Evolutionary conservation across 1,284 basidiomycete genomes (phyloP), one percentile per base, ranked within the genome.

Genomic region (Leccinum solheimii): DNA sequence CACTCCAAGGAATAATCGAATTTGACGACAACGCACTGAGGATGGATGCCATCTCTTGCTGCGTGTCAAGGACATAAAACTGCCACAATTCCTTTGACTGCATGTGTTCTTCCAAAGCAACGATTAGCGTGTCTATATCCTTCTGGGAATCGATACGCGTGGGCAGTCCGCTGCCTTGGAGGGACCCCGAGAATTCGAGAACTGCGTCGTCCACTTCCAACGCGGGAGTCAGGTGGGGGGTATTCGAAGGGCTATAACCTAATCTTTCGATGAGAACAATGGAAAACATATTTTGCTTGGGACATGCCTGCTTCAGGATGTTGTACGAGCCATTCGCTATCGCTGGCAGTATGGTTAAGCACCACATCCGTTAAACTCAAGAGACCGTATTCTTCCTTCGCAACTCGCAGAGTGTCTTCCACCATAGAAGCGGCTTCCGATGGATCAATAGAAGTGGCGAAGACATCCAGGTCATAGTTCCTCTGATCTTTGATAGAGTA

Each of bases 281-380:
- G 10, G 6, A 21, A 50, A 50, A 43, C 30, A 13, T 14, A 21
- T 49, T 38, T 30, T 27, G 43, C 5, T 5, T 9, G 14, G 64
- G 13, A 75, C 72, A 58, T 16, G 90, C 94, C 95, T 66, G 95
- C 92, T 83, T 98, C 95, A 3, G 96, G 95, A 75, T 98, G 95
- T 5, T 95, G 86, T 45, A 86, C 74, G n/a, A 98, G 81, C 95
- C 95, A 98, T 9, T 87, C 81, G 65, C 90, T 94, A 72, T 97
- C 94, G 71, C 94, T 91, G 6, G 95, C 94, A 3, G 95, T 97
- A 72, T 98, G 95, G 74, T 98, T 98, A 63, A 97, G 83, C 16
- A 98, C 96, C 51, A 98, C 91, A 72, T 98, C 96, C 0, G 94
- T 97, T 68, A 98, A 75, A 69, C 87, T 91, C 62, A 97, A 80